phyloP scores from a whole-genome alignment of 1,139 yeast species.

The Yamadazyma friedrichii region DNA sequence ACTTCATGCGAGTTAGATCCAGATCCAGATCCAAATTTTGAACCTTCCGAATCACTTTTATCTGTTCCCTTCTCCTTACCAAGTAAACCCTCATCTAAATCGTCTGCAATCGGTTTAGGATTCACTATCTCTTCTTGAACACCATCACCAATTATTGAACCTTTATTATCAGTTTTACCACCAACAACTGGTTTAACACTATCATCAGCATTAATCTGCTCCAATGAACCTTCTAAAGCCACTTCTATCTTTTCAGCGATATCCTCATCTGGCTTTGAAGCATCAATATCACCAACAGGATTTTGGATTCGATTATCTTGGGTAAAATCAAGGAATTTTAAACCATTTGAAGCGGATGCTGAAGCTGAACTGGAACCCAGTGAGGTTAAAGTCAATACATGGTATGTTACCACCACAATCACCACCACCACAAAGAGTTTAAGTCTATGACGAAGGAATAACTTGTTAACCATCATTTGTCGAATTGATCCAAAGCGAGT shows the following conservation, averaged over 20 bases:
- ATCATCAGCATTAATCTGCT: not conserved
- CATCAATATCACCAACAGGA: slow-evolving; percentile 8
- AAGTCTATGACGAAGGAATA: slow-evolving; percentile 7
- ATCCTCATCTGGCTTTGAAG: slow-evolving; percentile 3
- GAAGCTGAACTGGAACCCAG: too few species aligned
- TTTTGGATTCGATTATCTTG: slow-evolving; percentile 6
- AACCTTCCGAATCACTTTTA: not conserved
- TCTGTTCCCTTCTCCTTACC: not conserved
- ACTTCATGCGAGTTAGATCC: not conserved
- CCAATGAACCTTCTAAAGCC: not conserved
- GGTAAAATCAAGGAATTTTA: not conserved
- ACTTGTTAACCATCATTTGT: slow-evolving; percentile 5
- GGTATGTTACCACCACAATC: slow-evolving; percentile 1
- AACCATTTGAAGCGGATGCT: not conserved
- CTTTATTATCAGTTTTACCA: not conserved
- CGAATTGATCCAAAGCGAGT: not conserved
- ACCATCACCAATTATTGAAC: not conserved
- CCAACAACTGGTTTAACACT: not conserved
- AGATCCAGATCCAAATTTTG: not conserved
- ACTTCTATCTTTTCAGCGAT: slow-evolving; percentile 2
- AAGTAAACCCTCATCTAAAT: not conserved
- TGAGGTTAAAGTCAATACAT: slow-evolving; percentile 2
- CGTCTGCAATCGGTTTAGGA: not conserved
- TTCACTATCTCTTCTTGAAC: too few species aligned
- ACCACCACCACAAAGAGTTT: slow-evolving; percentile 9